These are phyloP conservation scores for Ogataea nonfermentans DNA, from an alignment of 805 yeast genomes.

Conservation along the genomic window DNA sequence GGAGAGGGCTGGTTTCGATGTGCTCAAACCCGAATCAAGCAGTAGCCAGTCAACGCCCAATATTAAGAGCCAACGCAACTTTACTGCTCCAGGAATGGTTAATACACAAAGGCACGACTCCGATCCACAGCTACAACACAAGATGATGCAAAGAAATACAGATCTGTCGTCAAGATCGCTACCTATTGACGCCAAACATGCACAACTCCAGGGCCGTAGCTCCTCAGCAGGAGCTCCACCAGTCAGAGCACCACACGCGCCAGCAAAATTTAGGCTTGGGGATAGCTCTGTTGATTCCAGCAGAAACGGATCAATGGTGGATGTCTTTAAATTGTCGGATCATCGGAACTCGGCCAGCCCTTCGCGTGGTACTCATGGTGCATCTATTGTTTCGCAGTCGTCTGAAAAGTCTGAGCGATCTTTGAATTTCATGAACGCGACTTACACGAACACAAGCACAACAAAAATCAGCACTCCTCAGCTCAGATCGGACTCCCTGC, in stretches of 20 bases:
- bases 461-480: neutral
- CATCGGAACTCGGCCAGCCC: neutral
- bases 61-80: conserved; percentile 16
- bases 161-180: conserved; percentile 3
- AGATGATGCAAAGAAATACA: neutral
- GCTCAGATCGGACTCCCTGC: neutral
- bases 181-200: conserved; percentile 4
- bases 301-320: conserved; percentile 5
- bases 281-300: conserved; percentile 9
- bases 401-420: too few relatives aligned
- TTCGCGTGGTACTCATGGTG: conserved; percentile 1
- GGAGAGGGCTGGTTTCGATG: conserved; percentile 82
- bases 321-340: neutral
- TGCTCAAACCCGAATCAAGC: conserved; percentile 34
- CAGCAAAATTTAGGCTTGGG: conserved; percentile 10
- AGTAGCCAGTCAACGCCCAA: conserved; percentile 15
- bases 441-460: too few relatives aligned
- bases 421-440: too few relatives aligned
- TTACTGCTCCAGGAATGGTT: conserved; percentile 23
- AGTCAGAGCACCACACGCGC: too few relatives aligned
- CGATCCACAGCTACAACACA: conserved; percentile 16
- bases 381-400: too few relatives aligned
- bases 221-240: conserved; percentile 1
- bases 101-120: conserved; percentile 12
- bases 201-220: neutral